phyloP scores from a whole-genome alignment of 441 rosid species.

The Mallotus repandus region DNA sequence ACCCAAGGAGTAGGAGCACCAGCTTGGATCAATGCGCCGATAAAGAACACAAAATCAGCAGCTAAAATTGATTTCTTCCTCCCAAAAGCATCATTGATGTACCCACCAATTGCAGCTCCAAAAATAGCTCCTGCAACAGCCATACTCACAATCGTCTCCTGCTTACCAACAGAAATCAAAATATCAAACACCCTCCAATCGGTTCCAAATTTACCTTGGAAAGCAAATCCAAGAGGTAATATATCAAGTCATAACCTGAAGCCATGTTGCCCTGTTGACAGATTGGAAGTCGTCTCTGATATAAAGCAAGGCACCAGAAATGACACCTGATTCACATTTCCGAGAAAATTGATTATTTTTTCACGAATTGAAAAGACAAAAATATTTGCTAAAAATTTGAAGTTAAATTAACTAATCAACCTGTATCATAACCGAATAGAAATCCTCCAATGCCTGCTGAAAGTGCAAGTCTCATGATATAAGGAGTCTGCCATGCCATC shows the following conservation, averaged over 20 bases:
- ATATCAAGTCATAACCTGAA: neutral
- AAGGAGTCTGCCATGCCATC: neutral
- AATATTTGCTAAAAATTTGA: too few species aligned
- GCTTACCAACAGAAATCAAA: neutral
- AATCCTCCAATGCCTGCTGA: constrained; percentile 14
- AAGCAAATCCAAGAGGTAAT: too few species aligned
- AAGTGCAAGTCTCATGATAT: constrained; percentile 3
- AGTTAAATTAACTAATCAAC: neutral
- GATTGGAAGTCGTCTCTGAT: neutral
- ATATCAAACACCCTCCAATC: too few species aligned
- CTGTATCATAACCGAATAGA: constrained; percentile 16
- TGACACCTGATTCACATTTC: neutral
- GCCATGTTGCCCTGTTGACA: neutral
- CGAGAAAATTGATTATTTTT: too few species aligned
- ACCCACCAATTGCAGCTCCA: constrained; percentile 75
- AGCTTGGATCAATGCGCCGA: constrained; percentile 63
- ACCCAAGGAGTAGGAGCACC: constrained; percentile 58
- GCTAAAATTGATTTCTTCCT: constrained; percentile 50
- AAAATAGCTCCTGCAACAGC: constrained; percentile 65
- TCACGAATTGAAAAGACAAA: too few species aligned
- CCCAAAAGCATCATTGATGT: constrained; percentile 59
- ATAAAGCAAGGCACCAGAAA: constrained; percentile 13
- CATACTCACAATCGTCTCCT: constrained; percentile 6
- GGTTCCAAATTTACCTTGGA: too few species aligned
- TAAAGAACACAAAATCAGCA: constrained; percentile 56